These are phyloP conservation scores for Apiotrichum gamsii DNA, from an alignment of 1,284 basidiomycete genomes.

Conservation along the genomic window DNA sequence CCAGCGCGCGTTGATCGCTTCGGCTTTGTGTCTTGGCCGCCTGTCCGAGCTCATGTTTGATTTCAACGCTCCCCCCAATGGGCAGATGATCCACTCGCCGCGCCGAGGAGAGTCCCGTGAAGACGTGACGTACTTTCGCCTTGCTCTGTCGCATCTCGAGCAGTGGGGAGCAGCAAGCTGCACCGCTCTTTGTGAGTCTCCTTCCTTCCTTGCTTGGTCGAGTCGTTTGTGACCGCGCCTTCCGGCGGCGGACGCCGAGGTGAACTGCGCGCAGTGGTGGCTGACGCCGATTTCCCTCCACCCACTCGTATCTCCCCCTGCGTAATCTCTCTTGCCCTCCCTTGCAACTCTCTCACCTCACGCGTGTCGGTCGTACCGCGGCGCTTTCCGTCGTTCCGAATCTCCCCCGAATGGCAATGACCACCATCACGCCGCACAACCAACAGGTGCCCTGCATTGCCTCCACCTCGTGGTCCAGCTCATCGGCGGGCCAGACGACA, in stretches of 20 bases:
- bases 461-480: conserved; percentile 21
- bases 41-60: conserved; percentile 13
- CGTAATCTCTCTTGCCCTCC: neutral
- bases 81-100: conserved; percentile 5
- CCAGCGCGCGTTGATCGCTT: conserved; percentile 23
- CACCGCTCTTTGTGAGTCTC: conserved; percentile 25
- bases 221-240: too few relatives aligned
- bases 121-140: conserved; percentile 28
- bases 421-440: too few relatives aligned
- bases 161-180: conserved; percentile 18
- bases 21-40: conserved; percentile 19
- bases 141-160: conserved; percentile 21
- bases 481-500: conserved; percentile 24
- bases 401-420: too few relatives aligned
- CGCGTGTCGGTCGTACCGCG: too few relatives aligned
- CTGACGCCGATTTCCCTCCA: too few relatives aligned
- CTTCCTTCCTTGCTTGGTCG: too few relatives aligned
- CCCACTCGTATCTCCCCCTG: too few relatives aligned
- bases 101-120: conserved; percentile 11
- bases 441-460: conserved; percentile 26
- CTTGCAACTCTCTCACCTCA: neutral
- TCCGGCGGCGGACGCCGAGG: too few relatives aligned
- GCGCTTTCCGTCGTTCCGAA: too few relatives aligned
- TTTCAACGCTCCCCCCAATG: neutral
- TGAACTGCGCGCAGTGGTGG: too few relatives aligned